Base-by-base conservation (phyloP, 2,329 filamentous ascomycete species). In the Neonectria punicea region DNA sequence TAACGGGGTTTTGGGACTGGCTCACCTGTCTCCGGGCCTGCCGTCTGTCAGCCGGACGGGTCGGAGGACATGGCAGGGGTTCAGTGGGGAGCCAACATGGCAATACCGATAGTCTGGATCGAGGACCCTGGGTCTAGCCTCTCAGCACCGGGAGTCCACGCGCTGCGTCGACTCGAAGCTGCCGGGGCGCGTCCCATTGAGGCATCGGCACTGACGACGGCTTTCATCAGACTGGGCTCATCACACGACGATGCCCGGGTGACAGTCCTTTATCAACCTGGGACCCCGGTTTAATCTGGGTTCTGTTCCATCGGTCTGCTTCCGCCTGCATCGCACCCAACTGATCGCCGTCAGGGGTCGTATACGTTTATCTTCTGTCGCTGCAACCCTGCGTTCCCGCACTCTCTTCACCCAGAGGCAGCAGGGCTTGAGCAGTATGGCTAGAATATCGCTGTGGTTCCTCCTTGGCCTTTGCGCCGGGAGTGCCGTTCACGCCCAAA, bases 291-390 rank as follows among this genome's bases (percentile, higher is more conserved):
- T 22, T n/a, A 7, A n/a, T 18, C 13, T n/a, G 6, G 25, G n/a
- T 49, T 25, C 41, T 32, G 60, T 41, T 54, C 47, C 53, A 49
- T 53, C 18, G 11, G 20, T 20, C 14, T 16, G 49, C 36, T 25
- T 30, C 49, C 28, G 18, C 28, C 22, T 39, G 32, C 32, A 46
- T 41, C 18, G 20, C 20, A 44, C 25, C 13, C 25, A 20, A 55
- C 44, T 47, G 61, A 63, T 63, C 61, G 49, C 14, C 61, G 16
- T 44, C 58, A 44, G 55, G 55, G 61, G 49, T 32, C 10, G 25
- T 43, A 18, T 57, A 18, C 49, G 55, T 41, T 28, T 44, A 8
- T 41, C 9, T 43, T 30, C 16, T 46, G 20, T 43, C 18, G 25
- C 39, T 36, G 36, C 43, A 47, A 20, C 41, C 54, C 44, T 58